Evolutionary conservation across 129 eudicot genomes (phyloP).

Genomic region (Apium graveolens): DNA sequence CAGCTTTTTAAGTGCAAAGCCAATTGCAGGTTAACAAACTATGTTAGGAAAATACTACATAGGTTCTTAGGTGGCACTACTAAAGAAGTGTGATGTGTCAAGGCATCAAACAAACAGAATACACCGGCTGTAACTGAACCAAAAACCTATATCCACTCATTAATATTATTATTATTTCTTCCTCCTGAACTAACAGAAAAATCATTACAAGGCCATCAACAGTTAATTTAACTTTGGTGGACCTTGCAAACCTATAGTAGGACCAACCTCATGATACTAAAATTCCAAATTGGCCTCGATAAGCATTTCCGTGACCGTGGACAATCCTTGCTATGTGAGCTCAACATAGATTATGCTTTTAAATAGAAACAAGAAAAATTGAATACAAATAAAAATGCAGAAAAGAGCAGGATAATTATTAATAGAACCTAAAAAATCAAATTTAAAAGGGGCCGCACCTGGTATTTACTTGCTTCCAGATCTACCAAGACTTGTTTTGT

Average conservation of each 20-base stretch:
- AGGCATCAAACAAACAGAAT: not conserved
- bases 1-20: not conserved
- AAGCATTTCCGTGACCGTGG: not conserved
- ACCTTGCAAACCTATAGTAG: not conserved
- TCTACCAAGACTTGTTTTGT: slow-evolving; percentile 62
- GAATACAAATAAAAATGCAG: not conserved
- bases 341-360: not conserved
- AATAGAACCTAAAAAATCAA: not conserved
- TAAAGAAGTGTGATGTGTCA: not conserved
- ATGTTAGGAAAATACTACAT: not conserved
- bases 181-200: too few relatives aligned
- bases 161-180: not conserved
- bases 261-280: not conserved
- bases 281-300: not conserved
- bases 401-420: not conserved
- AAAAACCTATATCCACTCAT: not conserved
- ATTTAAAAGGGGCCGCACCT: slow-evolving; percentile 20
- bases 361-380: not conserved
- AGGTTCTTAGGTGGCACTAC: not conserved
- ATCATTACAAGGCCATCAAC: not conserved
- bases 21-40: not conserved
- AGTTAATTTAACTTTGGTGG: not conserved
- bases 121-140: not conserved
- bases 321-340: not conserved
- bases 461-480: slow-evolving; percentile 72